A percentile compares a stretch with the other conserved stretches of the same genome.
Evolutionary conservation across 2,329 filamentous ascomycete species (phyloP).

Genomic region (Neoscytalidium dimidiatum): DNA sequence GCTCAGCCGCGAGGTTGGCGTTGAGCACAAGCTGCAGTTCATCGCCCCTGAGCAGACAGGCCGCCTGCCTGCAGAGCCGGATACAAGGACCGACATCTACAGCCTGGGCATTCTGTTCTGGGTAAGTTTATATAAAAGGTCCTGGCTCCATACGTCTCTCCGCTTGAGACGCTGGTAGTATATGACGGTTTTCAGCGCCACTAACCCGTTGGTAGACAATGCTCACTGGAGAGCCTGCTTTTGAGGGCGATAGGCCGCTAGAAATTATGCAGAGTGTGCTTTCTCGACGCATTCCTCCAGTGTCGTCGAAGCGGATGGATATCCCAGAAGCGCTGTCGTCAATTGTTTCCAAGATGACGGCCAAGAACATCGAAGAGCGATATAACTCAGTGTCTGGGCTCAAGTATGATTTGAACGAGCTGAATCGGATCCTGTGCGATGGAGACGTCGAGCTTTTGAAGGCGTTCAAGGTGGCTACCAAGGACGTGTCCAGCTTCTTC

Average conservation of each 20-base stretch:
- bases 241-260: constrained; percentile 76
- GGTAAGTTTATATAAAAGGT: no score
- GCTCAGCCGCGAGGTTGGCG: constrained; percentile 79
- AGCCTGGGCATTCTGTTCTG: constrained; percentile 88
- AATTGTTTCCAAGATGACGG: constrained; percentile 89
- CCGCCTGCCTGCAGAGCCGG: constrained; percentile 87
- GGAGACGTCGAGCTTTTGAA: constrained; percentile 72
- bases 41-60: constrained; percentile 96
- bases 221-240: constrained; percentile 76
- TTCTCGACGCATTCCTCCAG: constrained; percentile 72
- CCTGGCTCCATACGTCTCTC: no score
- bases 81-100: constrained; percentile 91
- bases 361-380: constrained; percentile 81
- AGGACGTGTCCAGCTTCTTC: constrained; percentile 90
- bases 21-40: constrained; percentile 85
- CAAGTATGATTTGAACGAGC: constrained; percentile 74
- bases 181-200: neutral
- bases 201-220: constrained; percentile 41
- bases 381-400: constrained; percentile 89
- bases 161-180: neutral
- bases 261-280: constrained; percentile 92
- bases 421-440: constrained; percentile 73
- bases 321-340: constrained; percentile 79
- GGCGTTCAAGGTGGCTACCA: constrained; percentile 75
- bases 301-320: constrained; percentile 77